Evolutionary conservation across 2,329 filamentous ascomycete species (phyloP).

Genomic region (Ambrosiella cleistominuta): DNA sequence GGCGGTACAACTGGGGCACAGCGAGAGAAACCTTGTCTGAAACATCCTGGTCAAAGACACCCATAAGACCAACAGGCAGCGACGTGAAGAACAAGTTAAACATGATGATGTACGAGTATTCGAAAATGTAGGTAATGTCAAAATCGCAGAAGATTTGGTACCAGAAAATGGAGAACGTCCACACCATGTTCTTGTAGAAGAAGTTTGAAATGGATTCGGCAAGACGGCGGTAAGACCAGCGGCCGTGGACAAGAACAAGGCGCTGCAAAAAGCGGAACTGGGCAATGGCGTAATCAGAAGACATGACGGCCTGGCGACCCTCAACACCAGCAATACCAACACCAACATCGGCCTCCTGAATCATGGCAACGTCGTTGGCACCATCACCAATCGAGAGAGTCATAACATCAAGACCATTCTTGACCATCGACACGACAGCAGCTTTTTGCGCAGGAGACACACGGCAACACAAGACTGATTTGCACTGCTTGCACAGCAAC

Average conservation of each 20-base stretch:
- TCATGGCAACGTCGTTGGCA: constrained; percentile 95
- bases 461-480: constrained; percentile 89
- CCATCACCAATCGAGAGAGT: constrained; percentile 74
- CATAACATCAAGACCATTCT: constrained; percentile 87
- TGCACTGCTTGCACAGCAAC: constrained; percentile 90
- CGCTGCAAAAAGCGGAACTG: constrained; percentile 81
- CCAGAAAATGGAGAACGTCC: constrained; percentile 95
- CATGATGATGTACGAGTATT: constrained; percentile 92
- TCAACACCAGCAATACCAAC: constrained; percentile 90
- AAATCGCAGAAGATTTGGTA: constrained; percentile 92
- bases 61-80: constrained; percentile 84
- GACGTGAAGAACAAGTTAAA: constrained; percentile 97
- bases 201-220: constrained; percentile 94
- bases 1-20: constrained; percentile 85
- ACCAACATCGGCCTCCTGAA: constrained; percentile 91
- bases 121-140: constrained; percentile 91
- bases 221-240: constrained; percentile 90
- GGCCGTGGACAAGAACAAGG: constrained; percentile 73
- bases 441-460: constrained; percentile 95
- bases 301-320: constrained; percentile 87
- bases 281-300: constrained; percentile 85
- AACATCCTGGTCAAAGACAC: constrained; percentile 92
- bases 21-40: constrained; percentile 84
- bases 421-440: constrained; percentile 90
- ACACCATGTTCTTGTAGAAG: constrained; percentile 99